Evolutionary conservation across 306 rosid genomes (phyloP).

Genomic region (Hylodesmum podocarpum): DNA sequence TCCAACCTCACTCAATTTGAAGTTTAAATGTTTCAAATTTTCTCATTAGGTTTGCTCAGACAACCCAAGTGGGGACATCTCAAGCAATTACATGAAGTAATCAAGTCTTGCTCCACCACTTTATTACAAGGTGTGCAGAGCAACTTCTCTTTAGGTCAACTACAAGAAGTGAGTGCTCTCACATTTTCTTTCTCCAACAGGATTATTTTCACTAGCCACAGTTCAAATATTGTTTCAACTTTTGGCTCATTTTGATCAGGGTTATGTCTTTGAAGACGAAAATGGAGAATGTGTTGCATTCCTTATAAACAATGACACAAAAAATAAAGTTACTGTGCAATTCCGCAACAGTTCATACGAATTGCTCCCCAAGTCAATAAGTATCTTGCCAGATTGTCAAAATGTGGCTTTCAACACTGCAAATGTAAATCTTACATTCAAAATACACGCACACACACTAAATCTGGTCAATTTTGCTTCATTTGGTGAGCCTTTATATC

Average conservation of each 20-base stretch:
- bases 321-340: slow-evolving; percentile 36
- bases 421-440: slow-evolving; percentile 34
- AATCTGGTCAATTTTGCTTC: not conserved
- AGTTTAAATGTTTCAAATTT: not conserved
- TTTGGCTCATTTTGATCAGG: slow-evolving; percentile 37
- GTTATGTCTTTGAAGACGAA: slow-evolving; percentile 54
- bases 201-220: not conserved
- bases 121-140: slow-evolving; percentile 51
- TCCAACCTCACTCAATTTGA: not conserved
- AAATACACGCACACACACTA: not conserved
- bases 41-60: slow-evolving; percentile 57
- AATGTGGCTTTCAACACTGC: slow-evolving; percentile 62
- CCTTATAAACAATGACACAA: slow-evolving; percentile 49
- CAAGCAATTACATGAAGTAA: slow-evolving; percentile 57
- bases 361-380: slow-evolving; percentile 63
- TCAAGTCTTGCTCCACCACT: slow-evolving; percentile 59
- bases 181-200: slow-evolving; percentile 1
- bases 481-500: not conserved
- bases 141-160: slow-evolving; percentile 55
- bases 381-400: slow-evolving; percentile 65
- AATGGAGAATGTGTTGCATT: slow-evolving; percentile 62
- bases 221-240: not conserved
- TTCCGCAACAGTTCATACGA: slow-evolving; percentile 48
- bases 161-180: slow-evolving; percentile 43
- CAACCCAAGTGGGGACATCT: slow-evolving; percentile 83